Evolutionary conservation across 2,329 filamentous ascomycete species (phyloP).

Genomic region (Ascochyta clinopodiicola): DNA sequence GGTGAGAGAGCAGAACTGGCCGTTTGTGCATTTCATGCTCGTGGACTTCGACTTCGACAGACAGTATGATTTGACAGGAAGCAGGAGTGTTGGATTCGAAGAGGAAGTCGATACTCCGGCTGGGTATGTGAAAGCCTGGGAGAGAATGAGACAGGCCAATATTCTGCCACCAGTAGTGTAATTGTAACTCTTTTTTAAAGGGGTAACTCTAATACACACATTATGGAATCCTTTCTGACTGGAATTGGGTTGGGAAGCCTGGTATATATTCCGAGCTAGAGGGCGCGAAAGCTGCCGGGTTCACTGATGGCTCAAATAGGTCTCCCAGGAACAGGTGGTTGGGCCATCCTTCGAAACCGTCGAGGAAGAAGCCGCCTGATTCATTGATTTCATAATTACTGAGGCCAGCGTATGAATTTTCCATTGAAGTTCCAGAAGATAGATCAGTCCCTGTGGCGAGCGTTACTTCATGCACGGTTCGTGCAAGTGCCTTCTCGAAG

Average conservation of each 20-base stretch:
- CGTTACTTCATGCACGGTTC: not conserved
- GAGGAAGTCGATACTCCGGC: slow-evolving; percentile 51
- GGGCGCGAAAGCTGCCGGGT: not conserved
- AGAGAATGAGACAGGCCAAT: slow-evolving; percentile 52
- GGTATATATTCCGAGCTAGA: not conserved
- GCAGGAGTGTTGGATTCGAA: slow-evolving; percentile 49
- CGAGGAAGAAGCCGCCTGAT: not conserved
- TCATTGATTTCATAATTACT: not conserved
- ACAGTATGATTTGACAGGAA: slow-evolving; percentile 55
- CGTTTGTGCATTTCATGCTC: slow-evolving; percentile 54
- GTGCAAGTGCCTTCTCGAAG: slow-evolving; percentile 8
- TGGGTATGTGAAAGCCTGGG: slow-evolving; percentile 53
- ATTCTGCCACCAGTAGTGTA: slow-evolving; percentile 22
- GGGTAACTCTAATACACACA: too few relatives aligned
- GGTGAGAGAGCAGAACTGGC: slow-evolving; percentile 47
- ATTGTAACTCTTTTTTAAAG: not conserved
- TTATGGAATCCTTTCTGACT: not conserved
- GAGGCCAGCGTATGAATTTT: not conserved
- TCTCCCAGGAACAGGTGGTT: slow-evolving; percentile 9
- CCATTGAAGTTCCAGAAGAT: not conserved
- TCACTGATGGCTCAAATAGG: not conserved
- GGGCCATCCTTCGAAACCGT: slow-evolving; percentile 10
- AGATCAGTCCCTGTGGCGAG: not conserved
- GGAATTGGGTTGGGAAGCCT: not conserved
- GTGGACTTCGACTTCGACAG: slow-evolving; percentile 55